phyloP scores from a whole-genome alignment of 2,329 filamentous ascomycete species.

The Blastomyces gilchristii region DNA sequence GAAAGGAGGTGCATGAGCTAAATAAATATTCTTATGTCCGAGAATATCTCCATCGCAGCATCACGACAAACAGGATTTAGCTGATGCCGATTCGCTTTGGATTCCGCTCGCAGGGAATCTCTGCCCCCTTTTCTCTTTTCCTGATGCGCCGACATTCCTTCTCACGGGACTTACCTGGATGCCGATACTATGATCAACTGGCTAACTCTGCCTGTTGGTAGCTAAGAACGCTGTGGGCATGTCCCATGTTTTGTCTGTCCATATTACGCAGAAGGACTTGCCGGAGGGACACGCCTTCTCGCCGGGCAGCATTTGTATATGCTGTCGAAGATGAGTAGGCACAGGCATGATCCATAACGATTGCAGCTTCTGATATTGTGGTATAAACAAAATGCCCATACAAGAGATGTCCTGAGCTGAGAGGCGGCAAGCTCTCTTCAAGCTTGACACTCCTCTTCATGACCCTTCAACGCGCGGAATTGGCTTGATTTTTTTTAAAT shows the following conservation, averaged over 20 bases:
- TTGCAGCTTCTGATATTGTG: background rate
- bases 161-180: background rate
- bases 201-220: background rate
- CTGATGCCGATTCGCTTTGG: background rate
- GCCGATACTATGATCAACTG: background rate
- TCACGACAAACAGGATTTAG: background rate
- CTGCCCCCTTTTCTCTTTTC: background rate
- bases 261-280: background rate
- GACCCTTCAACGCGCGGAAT: background rate
- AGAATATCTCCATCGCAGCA: background rate
- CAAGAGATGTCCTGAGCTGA: background rate
- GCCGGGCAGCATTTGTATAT: background rate
- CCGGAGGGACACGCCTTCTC: background rate
- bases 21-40: background rate
- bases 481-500: background rate
- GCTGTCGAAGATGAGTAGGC: background rate
- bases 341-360: background rate
- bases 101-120: background rate
- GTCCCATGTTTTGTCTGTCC: background rate
- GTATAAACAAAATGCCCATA: background rate
- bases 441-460: background rate
- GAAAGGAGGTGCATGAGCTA: background rate
- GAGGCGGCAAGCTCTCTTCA: background rate
- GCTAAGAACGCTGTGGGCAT: no score
- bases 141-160: background rate